These are phyloP conservation scores for Senna tora DNA, from an alignment of 306 rosid genomes.

Conservation along the genomic window DNA sequence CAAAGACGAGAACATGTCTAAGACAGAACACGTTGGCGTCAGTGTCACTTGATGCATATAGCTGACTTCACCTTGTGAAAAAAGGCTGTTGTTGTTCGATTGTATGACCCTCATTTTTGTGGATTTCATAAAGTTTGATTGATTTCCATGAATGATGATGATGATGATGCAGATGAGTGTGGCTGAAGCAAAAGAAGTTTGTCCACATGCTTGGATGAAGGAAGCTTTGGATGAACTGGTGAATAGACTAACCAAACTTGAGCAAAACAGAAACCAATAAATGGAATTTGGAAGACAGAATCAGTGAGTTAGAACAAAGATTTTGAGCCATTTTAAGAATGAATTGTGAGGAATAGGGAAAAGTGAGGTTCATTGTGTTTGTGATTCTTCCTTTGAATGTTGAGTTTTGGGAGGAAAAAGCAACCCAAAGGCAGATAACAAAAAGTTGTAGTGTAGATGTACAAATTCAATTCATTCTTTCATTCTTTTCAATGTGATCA, in stretches of 20 bases:
- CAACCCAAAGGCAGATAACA: background rate
- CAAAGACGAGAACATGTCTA: too few species aligned
- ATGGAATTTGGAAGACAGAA: background rate
- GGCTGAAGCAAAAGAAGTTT: conserved; percentile 60
- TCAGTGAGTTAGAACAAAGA: too few species aligned
- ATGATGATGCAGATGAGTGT: conserved; percentile 51
- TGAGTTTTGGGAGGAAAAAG: background rate
- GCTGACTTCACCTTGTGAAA: too few species aligned
- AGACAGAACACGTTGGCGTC: too few species aligned
- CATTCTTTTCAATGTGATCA: conserved; percentile 15
- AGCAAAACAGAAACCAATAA: background rate
- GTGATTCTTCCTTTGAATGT: too few species aligned
- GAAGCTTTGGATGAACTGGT: conserved; percentile 60
- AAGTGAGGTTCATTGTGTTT: too few species aligned
- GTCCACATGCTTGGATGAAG: conserved; percentile 73
- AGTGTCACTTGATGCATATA: too few species aligned
- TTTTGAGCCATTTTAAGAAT: too few species aligned
- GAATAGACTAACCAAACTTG: conserved; percentile 22
- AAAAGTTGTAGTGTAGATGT: conserved; percentile 19
- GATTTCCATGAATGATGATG: background rate
- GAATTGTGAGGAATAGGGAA: too few species aligned
- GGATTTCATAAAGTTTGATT: conserved; percentile 2
- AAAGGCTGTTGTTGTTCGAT: too few species aligned
- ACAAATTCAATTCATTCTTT: conserved; percentile 41
- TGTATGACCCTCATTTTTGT: too few species aligned